phyloP scores from a whole-genome alignment of 306 rosid genomes.

The Quercus bicolor region DNA sequence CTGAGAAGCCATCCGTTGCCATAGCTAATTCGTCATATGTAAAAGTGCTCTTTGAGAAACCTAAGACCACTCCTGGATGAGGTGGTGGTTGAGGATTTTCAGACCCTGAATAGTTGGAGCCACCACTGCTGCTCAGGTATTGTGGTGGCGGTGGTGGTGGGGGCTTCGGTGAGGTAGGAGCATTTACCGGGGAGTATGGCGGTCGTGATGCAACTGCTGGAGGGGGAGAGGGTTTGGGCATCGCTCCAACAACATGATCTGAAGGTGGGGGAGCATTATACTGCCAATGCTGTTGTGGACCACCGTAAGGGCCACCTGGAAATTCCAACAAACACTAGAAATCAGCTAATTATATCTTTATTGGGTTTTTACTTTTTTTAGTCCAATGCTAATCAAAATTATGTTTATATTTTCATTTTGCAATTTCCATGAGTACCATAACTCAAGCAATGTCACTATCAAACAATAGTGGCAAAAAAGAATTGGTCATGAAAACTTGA shows the following conservation, averaged over 20 bases:
- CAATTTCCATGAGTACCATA: background rate
- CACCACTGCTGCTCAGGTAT: slow-evolving; percentile 72
- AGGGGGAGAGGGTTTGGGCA: slow-evolving; percentile 60
- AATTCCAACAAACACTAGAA: slow-evolving; percentile 17
- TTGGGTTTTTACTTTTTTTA: background rate
- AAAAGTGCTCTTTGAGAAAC: slow-evolving; percentile 74
- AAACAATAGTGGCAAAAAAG: background rate
- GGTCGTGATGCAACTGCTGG: slow-evolving; percentile 61
- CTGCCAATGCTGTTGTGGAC: slow-evolving; percentile 58
- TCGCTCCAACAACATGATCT: slow-evolving; percentile 28
- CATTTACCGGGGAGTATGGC: slow-evolving; percentile 29
- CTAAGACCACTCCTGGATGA: slow-evolving; percentile 54
- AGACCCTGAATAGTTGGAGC: slow-evolving; percentile 81
- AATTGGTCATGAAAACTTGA: background rate
- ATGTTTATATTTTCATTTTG: background rate
- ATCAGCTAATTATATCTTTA: background rate
- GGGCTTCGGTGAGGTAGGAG: background rate
- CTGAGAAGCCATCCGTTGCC: slow-evolving; percentile 94
- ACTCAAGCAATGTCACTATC: background rate
- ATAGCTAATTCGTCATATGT: slow-evolving; percentile 78
- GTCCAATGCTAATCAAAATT: background rate
- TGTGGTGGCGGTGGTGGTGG: slow-evolving; percentile 41
- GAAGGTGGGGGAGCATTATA: slow-evolving; percentile 73
- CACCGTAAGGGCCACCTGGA: slow-evolving; percentile 61
- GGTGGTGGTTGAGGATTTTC: slow-evolving; percentile 65